Percentiles rank a stretch among this genome's conserved stretches.
These are phyloP conservation scores for Trichothecium roseum DNA, from an alignment of 2,329 filamentous ascomycete species.

Conservation along the genomic window DNA sequence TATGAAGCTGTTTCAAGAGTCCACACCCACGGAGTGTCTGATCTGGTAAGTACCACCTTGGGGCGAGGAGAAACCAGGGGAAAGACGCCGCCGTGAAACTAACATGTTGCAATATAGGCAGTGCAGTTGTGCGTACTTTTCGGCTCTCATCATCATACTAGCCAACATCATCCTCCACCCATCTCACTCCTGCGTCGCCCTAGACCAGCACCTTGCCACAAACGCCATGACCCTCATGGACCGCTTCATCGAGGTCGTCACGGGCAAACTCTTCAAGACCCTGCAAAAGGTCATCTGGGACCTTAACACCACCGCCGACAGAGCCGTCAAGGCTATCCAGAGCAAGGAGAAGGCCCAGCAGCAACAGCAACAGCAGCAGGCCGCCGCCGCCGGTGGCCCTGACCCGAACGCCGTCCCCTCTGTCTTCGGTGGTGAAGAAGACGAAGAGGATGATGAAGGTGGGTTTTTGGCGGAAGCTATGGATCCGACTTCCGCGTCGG, in stretches of 20 bases:
- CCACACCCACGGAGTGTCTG: conserved; percentile 18
- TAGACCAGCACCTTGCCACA: conserved; percentile 17
- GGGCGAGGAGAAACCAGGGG: no score
- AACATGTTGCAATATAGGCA: conserved; percentile 8
- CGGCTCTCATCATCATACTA: conserved; percentile 21
- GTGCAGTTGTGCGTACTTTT: conserved; percentile 20
- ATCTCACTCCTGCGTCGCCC: conserved; percentile 10
- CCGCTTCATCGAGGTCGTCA: neutral
- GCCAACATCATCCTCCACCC: conserved; percentile 20
- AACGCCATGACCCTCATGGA: conserved; percentile 18
- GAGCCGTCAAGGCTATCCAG: neutral
- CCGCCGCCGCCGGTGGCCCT: no score
- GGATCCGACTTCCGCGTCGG: no score
- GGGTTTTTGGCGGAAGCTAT: no score
- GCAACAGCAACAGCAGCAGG: no score
- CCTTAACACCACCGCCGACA: neutral
- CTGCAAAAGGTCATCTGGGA: neutral
- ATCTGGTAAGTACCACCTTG: conserved; percentile 20
- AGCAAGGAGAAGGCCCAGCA: no score
- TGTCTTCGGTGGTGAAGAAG: no score
- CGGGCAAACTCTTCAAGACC: neutral
- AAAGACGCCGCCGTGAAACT: no score
- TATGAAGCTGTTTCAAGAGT: conserved; percentile 19
- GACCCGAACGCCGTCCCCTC: no score
- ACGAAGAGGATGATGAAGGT: no score